phyloP scores from a whole-genome alignment of 2,329 filamentous ascomycete species.

The Mollisiaceae sp. region DNA sequence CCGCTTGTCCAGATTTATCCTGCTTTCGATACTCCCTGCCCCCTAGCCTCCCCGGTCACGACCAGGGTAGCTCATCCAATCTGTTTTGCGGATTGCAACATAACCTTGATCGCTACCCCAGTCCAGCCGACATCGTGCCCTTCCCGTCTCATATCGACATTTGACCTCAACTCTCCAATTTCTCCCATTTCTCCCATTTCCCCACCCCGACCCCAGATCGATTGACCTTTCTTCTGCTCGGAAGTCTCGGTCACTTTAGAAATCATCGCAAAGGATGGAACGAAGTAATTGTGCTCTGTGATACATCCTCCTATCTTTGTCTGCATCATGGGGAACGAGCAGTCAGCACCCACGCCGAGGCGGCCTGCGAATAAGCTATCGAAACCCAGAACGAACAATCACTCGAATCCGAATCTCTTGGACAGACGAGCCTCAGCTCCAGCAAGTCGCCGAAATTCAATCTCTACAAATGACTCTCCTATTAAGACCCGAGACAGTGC shows the following conservation, averaged over 20 bases:
- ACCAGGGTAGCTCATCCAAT: constrained; percentile 26
- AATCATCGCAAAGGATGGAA: constrained; percentile 29
- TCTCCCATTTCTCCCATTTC: constrained; percentile 12
- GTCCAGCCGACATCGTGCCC: constrained; percentile 28
- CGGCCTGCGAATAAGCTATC: constrained; percentile 39
- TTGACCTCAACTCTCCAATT: constrained; percentile 11
- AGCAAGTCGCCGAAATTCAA: constrained; percentile 35
- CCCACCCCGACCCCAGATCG: constrained; percentile 7
- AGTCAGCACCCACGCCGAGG: constrained; percentile 31
- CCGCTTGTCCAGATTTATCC: constrained; percentile 15
- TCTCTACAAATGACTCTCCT: constrained; percentile 25
- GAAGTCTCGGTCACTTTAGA: constrained; percentile 13
- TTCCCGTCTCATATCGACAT: constrained; percentile 34
- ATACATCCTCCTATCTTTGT: constrained; percentile 13
- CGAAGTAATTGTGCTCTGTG: constrained; percentile 13
- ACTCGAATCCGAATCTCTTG: constrained; percentile 32
- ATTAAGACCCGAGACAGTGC: constrained; percentile 24
- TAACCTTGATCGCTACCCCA: constrained; percentile 29
- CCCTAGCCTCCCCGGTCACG: constrained; percentile 14
- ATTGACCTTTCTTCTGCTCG: constrained; percentile 12
- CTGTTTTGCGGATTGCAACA: constrained; percentile 15
- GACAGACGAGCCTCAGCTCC: constrained; percentile 22
- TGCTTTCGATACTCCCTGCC: constrained; percentile 14
- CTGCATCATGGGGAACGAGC: constrained; percentile 39
- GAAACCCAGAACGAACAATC: constrained; percentile 40